Evolutionary conservation across 2,329 filamentous ascomycete genomes (phyloP), one percentile per base, ranked within the genome.

Genomic region (Lithohypha guttulata): DNA sequence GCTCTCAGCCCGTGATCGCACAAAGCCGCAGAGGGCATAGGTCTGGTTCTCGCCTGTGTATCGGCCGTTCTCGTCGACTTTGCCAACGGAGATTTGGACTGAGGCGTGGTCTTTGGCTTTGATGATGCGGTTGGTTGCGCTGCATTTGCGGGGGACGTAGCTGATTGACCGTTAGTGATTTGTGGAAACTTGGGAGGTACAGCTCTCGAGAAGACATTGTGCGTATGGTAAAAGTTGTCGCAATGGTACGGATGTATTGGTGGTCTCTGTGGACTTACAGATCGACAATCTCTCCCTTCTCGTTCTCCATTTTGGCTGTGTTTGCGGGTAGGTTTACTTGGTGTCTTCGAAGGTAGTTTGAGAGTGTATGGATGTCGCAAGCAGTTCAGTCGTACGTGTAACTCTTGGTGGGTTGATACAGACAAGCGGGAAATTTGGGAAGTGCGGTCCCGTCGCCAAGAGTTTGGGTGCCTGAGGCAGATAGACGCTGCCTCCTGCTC

Each of bases 51-150:
- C 91, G 69, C 89, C 86, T 56, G 84, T 85, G 71, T 87, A 86
- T 59, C 87, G 84, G 66, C 91, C 91, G 73, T 87, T 93, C 81
- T 98, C 91, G 69, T 96, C 89, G 59, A 98, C 91, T 76, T 95
- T 96, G 69, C 81, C 89, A 64, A 98, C 75, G 59, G 81, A 84
- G 69, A 98, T 85, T 72, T 98, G 91, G 59, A 96, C 91, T 50
- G 84, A 93, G 59, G 85, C 89, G 78, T 98, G 91, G 73, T 98
- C 91, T 76, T 96, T 95, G 75, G 91, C 86, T 77, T 95, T 95
- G 81, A 98, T 96, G 77, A 96, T 95, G 73, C 91, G 85, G 84
- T 93, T 93, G 69, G 89, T 94, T 59, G 87, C 87, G 69, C 78
- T 85, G 84, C 89, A 96, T 77, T 95, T 96, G 77, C 89, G 85